Conservation (phyloP, 176 grass and related monocot genomes). For the Otatea glauca region DNA sequence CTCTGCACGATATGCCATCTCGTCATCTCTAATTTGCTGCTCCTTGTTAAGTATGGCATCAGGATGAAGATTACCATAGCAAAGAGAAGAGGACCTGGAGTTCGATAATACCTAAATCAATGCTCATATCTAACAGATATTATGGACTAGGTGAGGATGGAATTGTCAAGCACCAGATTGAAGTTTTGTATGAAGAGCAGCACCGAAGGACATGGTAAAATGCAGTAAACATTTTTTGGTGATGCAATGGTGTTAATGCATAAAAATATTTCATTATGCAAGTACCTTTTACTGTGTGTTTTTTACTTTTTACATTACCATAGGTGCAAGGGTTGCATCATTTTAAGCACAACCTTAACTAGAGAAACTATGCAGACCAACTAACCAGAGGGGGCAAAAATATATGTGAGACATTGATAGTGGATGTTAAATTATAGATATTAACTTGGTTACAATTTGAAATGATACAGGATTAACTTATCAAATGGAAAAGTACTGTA, state of each 20-base stretch:
- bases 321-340: not conserved
- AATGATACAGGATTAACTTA: not conserved
- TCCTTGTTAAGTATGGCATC: constrained; percentile 48
- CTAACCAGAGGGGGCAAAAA: not conserved
- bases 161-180: not conserved
- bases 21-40: constrained; percentile 42
- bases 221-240: not conserved
- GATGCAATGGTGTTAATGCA: not conserved
- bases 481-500: not conserved
- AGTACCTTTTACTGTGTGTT: not conserved
- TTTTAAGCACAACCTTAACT: not conserved
- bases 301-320: not conserved
- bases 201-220: not conserved
- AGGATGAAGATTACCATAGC: constrained; percentile 63
- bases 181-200: not conserved
- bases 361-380: not conserved
- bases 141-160: not conserved
- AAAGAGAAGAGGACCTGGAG: constrained; percentile 61
- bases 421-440: not conserved
- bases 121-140: not conserved
- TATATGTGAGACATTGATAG: not conserved
- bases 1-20: constrained; percentile 49
- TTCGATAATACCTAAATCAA: not conserved
- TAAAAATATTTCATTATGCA: not conserved
- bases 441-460: not conserved